phyloP scores from a whole-genome alignment of 2,329 filamentous ascomycete genomes.

The Colletotrichum viniferum region DNA sequence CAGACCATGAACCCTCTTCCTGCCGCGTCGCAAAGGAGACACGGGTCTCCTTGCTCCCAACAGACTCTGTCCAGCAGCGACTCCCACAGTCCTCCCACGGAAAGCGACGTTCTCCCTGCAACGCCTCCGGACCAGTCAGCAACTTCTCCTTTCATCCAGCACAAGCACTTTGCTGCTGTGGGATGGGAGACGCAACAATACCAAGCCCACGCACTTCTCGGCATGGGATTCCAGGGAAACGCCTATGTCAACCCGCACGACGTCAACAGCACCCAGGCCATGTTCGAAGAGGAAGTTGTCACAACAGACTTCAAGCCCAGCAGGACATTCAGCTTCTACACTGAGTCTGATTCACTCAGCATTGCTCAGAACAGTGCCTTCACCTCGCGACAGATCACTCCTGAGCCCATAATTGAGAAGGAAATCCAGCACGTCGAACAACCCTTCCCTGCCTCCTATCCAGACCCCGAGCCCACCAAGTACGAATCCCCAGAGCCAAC shows the following conservation, averaged over 20 bases:
- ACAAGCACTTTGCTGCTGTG: conserved; percentile 8
- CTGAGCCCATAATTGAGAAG: conserved; percentile 3
- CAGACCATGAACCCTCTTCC: conserved; percentile 21
- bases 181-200: conserved; percentile 1
- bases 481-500: conserved; percentile 21
- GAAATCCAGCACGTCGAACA: neutral
- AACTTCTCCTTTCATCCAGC: conserved; percentile 31
- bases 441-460: neutral
- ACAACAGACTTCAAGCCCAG: neutral
- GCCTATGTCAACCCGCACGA: conserved; percentile 20
- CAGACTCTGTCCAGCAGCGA: conserved; percentile 41
- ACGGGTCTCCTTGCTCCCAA: conserved; percentile 42
- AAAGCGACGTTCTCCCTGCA: conserved; percentile 43
- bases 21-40: conserved; percentile 28
- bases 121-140: conserved; percentile 40
- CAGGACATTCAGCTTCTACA: conserved; percentile 1
- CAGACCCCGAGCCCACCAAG: conserved; percentile 20
- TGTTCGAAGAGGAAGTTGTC: conserved; percentile 8
- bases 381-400: conserved; percentile 5
- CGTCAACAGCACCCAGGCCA: conserved; percentile 12
- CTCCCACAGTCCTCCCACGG: conserved; percentile 40
- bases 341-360: neutral
- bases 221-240: neutral
- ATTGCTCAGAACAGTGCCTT: neutral
- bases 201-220: neutral